These are phyloP conservation scores for Psilocybe cubensis DNA, from an alignment of 768 basidiomycete genomes.

Conservation along the genomic window DNA sequence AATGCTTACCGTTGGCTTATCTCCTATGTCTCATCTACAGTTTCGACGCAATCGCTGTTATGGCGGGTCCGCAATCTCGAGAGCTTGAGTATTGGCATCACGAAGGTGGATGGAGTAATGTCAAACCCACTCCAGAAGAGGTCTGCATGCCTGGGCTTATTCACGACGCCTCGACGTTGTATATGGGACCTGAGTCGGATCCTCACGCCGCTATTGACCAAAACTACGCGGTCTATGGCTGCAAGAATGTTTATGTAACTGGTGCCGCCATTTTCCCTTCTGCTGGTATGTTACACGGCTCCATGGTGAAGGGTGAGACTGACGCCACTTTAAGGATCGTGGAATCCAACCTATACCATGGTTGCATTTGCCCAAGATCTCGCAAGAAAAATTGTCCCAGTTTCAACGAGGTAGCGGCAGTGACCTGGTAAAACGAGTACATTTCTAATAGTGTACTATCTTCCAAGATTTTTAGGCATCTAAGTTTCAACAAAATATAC, in stretches of 20 bases:
- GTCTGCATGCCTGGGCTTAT: slow-evolving; percentile 5
- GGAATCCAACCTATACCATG: slow-evolving; percentile 10
- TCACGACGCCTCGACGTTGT: slow-evolving; percentile 3
- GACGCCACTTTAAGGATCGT: not conserved
- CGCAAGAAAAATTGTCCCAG: not conserved
- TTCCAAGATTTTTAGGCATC: too few species aligned
- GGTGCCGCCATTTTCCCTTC: slow-evolving; percentile 17
- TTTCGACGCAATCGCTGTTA: not conserved
- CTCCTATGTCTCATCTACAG: not conserved
- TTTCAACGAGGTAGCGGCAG: too few species aligned
- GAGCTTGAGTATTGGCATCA: slow-evolving; percentile 7
- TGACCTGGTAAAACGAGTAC: too few species aligned
- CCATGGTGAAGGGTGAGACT: not conserved
- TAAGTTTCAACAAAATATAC: too few species aligned
- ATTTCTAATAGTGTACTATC: too few species aligned
- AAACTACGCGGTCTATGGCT: slow-evolving; percentile 6
- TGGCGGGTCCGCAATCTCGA: not conserved
- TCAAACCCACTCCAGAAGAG: not conserved
- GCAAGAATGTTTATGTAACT: slow-evolving; percentile 16
- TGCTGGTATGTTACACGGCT: not conserved
- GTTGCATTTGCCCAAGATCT: slow-evolving; percentile 11
- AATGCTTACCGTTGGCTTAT: too few species aligned
- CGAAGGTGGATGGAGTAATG: slow-evolving; percentile 3
- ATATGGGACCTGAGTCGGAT: slow-evolving; percentile 1
- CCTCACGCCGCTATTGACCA: slow-evolving; percentile 1